Percentiles rank a stretch among this genome's conserved stretches.
These are phyloP conservation scores for Areca catechu DNA, from an alignment of 176 grass and related monocot species.

Conservation along the genomic window DNA sequence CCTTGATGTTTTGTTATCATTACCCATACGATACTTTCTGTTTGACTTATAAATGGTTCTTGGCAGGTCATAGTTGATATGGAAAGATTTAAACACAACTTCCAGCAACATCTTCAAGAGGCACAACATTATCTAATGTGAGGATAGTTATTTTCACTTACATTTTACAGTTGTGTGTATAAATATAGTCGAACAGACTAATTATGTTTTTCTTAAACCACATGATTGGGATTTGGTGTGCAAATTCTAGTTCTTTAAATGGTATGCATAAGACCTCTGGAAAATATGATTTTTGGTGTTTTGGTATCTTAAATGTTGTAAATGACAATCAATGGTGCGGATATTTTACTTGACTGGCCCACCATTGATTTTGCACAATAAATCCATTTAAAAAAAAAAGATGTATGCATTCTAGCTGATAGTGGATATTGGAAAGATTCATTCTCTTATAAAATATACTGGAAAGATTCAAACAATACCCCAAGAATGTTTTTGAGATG, in stretches of 20 bases:
- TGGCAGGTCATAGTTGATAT: constrained; percentile 76
- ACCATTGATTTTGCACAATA: neutral
- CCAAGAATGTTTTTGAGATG: too few species aligned
- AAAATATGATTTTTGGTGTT: too few species aligned
- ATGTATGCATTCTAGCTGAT: too few species aligned
- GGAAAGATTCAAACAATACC: too few species aligned
- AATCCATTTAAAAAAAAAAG: neutral
- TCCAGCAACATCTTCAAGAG: constrained; percentile 45
- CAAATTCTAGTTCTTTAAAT: too few species aligned
- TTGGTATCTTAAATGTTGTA: neutral
- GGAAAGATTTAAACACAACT: constrained; percentile 67
- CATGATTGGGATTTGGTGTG: neutral
- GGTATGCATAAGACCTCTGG: too few species aligned
- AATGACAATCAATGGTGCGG: neutral
- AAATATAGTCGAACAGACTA: constrained; percentile 5
- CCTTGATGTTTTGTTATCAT: too few species aligned
- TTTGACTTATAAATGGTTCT: constrained; percentile 8
- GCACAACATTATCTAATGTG: constrained; percentile 49
- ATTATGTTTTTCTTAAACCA: neutral
- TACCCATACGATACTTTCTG: neutral
- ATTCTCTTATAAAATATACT: too few species aligned
- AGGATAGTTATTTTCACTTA: constrained; percentile 21
- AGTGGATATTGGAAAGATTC: too few species aligned
- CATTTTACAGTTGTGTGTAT: constrained; percentile 5
- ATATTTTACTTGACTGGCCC: neutral